Conservation (phyloP, 2,329 filamentous ascomycete species). For the Penicillium sp. region DNA sequence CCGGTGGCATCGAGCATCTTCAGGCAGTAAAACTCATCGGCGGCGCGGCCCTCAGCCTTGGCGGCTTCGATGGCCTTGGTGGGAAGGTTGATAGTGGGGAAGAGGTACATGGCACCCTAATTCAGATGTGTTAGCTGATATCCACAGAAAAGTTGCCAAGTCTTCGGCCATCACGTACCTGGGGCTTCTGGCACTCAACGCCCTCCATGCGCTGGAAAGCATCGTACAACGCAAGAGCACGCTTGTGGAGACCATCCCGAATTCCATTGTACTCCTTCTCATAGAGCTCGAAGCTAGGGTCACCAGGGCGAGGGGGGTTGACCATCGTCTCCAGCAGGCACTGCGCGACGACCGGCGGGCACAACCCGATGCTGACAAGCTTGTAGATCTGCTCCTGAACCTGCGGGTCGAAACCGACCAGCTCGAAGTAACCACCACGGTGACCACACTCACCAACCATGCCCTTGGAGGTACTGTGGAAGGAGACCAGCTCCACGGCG, state of each 20-base stretch:
- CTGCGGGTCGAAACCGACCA: constrained; percentile 80
- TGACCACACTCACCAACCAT: constrained; percentile 99
- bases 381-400: constrained; percentile 97
- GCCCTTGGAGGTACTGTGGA: constrained; percentile 95
- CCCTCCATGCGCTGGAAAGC: constrained; percentile 96
- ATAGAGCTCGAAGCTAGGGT: constrained; percentile 83
- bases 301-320: constrained; percentile 82
- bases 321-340: constrained; percentile 98
- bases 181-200: constrained; percentile 83
- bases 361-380: constrained; percentile 95
- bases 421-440: constrained; percentile 96
- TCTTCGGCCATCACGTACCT: constrained; percentile 46
- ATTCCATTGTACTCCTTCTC: constrained; percentile 81
- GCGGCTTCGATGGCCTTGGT: constrained; percentile 76
- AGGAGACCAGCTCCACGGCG: constrained; percentile 80
- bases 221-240: constrained; percentile 82
- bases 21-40: constrained; percentile 95
- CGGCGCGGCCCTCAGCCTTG: constrained; percentile 66
- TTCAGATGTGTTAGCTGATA: not conserved
- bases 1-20: constrained; percentile 89
- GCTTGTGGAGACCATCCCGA: constrained; percentile 73
- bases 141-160: not conserved
- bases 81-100: constrained; percentile 86
- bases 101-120: constrained; percentile 96
- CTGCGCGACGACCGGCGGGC: constrained; percentile 91